Evolutionary conservation across 257 asterid species (phyloP).

Genomic region (Penstemon davidsonii): DNA sequence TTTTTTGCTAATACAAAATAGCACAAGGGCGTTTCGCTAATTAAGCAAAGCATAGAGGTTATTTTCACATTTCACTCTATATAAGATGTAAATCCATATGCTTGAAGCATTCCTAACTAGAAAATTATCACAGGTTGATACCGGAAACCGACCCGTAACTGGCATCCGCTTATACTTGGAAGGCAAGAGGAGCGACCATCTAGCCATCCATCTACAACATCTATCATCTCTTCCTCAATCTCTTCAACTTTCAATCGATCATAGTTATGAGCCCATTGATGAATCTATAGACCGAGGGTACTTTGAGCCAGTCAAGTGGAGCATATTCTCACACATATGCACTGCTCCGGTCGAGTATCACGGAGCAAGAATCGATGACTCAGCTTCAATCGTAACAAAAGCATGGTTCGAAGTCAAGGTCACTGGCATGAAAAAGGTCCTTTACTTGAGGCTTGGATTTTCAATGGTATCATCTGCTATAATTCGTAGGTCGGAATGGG

Average conservation of each 20-base stretch:
- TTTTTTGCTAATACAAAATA: too few relatives aligned
- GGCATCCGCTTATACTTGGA: constrained; percentile 89
- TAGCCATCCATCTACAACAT: constrained; percentile 93
- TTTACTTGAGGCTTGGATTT: constrained; percentile 85
- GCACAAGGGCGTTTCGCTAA: too few relatives aligned
- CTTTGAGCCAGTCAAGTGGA: constrained; percentile 90
- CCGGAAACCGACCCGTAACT: constrained; percentile 82
- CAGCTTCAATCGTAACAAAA: constrained; percentile 79
- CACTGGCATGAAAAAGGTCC: constrained; percentile 79
- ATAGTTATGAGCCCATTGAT: constrained; percentile 54
- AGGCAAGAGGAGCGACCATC: constrained; percentile 83
- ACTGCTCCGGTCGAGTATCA: constrained; percentile 87
- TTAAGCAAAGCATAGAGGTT: too few relatives aligned
- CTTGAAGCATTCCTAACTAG: background rate
- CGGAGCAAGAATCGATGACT: constrained; percentile 66
- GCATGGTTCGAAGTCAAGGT: constrained; percentile 91
- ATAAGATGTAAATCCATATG: background rate
- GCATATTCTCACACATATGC: constrained; percentile 90
- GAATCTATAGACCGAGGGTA: constrained; percentile 66
- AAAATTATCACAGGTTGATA: constrained; percentile 59
- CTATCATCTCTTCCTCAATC: constrained; percentile 68
- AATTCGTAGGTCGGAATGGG: constrained; percentile 94
- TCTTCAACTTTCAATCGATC: constrained; percentile 63
- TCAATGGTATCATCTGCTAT: constrained; percentile 71
- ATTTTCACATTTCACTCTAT: background rate